Percentiles rank a stretch among this genome's conserved stretches.
Evolutionary conservation across 2,329 filamentous ascomycete genomes (phyloP).

Genomic region (Hirsutella thompsonii): DNA sequence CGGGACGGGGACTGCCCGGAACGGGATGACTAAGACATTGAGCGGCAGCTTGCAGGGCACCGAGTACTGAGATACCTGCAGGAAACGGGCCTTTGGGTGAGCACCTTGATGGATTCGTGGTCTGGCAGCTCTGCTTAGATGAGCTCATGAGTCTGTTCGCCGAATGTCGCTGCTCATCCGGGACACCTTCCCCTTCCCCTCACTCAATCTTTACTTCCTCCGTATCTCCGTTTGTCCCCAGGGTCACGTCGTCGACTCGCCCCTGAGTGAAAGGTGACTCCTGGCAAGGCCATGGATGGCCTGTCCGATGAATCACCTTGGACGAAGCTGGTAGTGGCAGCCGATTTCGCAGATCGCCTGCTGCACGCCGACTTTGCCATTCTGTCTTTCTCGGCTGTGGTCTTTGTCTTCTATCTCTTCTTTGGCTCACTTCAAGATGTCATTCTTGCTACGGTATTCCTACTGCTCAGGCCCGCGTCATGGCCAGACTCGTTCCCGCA

Average conservation of each 20-base stretch:
- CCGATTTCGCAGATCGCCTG: constrained; percentile 10
- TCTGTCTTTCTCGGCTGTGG: background rate
- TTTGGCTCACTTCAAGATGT: constrained; percentile 11
- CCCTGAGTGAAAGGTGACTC: no score
- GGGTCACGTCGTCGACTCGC: no score
- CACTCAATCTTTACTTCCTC: background rate
- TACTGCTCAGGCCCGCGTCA: constrained; percentile 1
- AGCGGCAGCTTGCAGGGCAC: no score
- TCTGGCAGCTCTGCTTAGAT: background rate
- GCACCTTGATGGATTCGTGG: background rate
- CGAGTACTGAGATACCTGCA: no score
- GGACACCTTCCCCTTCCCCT: background rate
- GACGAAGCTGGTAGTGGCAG: constrained; percentile 7
- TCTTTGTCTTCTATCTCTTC: constrained; percentile 6
- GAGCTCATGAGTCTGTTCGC: background rate
- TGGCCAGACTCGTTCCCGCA: no score
- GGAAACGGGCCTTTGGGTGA: background rate
- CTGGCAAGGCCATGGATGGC: constrained; percentile 11
- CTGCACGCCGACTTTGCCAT: background rate
- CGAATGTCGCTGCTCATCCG: background rate
- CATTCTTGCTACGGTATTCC: constrained; percentile 2
- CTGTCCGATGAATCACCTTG: constrained; percentile 12
- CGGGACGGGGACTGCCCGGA: no score
- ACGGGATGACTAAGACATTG: no score
- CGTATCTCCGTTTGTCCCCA: background rate